These are phyloP conservation scores for Calamus simplicifolius DNA, from an alignment of 176 grass and related monocot genomes.

Conservation along the genomic window DNA sequence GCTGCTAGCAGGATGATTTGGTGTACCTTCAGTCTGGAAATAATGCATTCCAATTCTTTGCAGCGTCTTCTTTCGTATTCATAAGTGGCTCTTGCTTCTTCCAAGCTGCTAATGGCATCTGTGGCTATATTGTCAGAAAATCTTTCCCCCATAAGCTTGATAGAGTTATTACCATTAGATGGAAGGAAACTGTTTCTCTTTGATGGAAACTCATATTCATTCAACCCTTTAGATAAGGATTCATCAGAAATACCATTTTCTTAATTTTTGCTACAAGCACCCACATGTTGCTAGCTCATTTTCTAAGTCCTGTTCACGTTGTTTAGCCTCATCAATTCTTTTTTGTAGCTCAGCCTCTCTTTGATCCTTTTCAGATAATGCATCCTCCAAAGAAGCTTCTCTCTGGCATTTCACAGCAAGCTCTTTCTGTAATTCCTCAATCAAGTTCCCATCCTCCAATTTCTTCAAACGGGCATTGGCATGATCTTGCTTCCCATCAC, in stretches of 20 bases:
- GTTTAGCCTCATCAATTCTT: constrained; percentile 65
- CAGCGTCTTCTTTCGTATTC: constrained; percentile 53
- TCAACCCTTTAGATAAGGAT: constrained; percentile 28
- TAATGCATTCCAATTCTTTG: constrained; percentile 61
- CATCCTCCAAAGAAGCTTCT: constrained; percentile 65
- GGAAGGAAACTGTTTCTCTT: constrained; percentile 54
- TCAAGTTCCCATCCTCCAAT: constrained; percentile 47
- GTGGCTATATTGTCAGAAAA: constrained; percentile 33
- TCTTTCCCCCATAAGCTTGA: constrained; percentile 17
- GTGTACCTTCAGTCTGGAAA: constrained; percentile 77
- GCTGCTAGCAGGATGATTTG: background rate
- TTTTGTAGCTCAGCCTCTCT: constrained; percentile 70
- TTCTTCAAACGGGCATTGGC: constrained; percentile 24
- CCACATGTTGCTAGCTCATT: constrained; percentile 84
- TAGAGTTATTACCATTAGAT: constrained; percentile 26
- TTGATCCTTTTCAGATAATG: constrained; percentile 59
- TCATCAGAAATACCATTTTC: constrained; percentile 52
- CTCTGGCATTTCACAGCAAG: constrained; percentile 70
- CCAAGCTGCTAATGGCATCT: constrained; percentile 44
- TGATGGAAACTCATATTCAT: constrained; percentile 31
- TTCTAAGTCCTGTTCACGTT: constrained; percentile 68
- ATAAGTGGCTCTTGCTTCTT: constrained; percentile 66
- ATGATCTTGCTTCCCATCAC: constrained; percentile 14
- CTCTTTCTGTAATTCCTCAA: constrained; percentile 89
- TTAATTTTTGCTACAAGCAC: constrained; percentile 68